Evolutionary conservation across 306 rosid genomes (phyloP), one percentile per base, ranked within the genome.

Genomic region (Heteromeles arbutifolia): DNA sequence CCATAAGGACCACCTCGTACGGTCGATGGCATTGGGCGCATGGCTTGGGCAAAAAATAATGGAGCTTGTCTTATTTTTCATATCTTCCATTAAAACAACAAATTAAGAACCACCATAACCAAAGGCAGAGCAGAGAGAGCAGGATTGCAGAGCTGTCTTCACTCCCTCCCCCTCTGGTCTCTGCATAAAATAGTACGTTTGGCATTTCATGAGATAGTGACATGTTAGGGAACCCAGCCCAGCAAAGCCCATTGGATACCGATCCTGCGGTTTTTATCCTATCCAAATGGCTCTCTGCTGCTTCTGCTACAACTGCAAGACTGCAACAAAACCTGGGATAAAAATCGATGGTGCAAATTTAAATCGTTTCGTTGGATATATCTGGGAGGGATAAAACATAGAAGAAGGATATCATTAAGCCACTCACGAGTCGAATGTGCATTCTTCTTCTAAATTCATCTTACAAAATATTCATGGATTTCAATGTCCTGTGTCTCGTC

Each of bases 351-450:
- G 2, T 61, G 43, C 44, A 4, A 64, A 64, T 64, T 64, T 64
- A 64, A 64, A 64, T 22, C 68, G 19, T 17, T 32, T 32, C 2
- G 15, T 64, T 64, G 41, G 41, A 29, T 18, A 8, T 8, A 64
- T 32, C 7, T 29, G 58, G 56, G 41, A 9, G 73, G 18, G 8
- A 61, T 5, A 4, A 12, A 11, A 61, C 62, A 44, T 24, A 25
- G 59, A 14, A 50, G 43, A 39, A 29, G n/a, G 7, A 14, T 58
- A 72, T 78, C 77, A 82, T 87, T 80, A 90, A 67, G 79, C 75
- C 63, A 31, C 11, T 90, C 95, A 90, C 95, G 89, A 69, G 68
- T 50, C 44, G 75, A 87, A 81, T 80, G 90, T 86, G 88, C 34
- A 72, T 72, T 50, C 65, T 25, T 32, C 19, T 53, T 5, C 41